These are phyloP conservation scores for Rossbeevera mucosa DNA, from an alignment of 768 basidiomycete genomes.

Conservation along the genomic window DNA sequence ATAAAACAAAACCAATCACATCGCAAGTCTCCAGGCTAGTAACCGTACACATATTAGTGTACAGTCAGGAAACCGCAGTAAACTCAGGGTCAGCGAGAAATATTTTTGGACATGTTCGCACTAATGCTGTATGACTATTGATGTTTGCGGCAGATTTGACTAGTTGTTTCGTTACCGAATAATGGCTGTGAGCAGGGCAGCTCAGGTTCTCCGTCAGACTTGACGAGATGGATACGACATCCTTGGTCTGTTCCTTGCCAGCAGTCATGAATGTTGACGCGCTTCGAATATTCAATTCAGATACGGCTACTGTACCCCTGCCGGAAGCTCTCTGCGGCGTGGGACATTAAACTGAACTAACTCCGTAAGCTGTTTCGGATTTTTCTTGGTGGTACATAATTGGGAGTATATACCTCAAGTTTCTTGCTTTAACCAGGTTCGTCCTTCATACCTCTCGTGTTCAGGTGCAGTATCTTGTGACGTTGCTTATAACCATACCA, in stretches of 20 bases:
- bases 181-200: background rate
- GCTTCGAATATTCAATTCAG: background rate
- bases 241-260: background rate
- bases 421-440: background rate
- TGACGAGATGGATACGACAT: background rate
- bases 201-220: background rate
- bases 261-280: too few relatives aligned
- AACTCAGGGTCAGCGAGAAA: background rate
- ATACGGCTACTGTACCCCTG: background rate
- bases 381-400: background rate
- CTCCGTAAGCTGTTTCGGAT: background rate
- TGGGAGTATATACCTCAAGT: background rate
- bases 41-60: background rate
- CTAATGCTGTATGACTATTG: background rate
- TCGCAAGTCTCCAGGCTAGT: background rate
- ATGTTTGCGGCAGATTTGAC: background rate
- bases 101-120: background rate
- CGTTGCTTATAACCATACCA: background rate
- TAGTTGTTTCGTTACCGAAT: background rate
- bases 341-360: background rate
- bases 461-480: conserved; percentile 4
- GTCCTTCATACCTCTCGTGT: background rate
- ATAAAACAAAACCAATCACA: background rate
- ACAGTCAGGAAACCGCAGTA: background rate
- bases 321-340: background rate